Evolutionary conservation across 2,329 filamentous ascomycete genomes (phyloP).

Genomic region (Pyrenophora tritici-repentis): DNA sequence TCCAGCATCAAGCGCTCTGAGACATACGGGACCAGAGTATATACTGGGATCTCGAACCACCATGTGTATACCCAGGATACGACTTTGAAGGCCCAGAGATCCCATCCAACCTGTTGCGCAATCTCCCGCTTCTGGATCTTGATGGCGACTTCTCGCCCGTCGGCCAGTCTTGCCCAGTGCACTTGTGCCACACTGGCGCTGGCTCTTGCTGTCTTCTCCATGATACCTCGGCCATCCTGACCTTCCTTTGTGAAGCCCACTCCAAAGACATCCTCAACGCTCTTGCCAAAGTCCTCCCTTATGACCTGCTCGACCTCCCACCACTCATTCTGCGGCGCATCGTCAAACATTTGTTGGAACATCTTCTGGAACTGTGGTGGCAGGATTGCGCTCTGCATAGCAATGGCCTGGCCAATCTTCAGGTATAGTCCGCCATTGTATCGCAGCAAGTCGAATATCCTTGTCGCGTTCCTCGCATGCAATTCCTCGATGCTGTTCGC

Average conservation of each 20-base stretch:
- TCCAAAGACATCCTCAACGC: constrained; percentile 88
- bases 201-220: constrained; percentile 73
- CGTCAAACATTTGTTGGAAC: constrained; percentile 97
- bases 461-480: constrained; percentile 81
- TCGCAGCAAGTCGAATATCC: constrained; percentile 79
- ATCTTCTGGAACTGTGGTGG: constrained; percentile 95
- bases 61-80: constrained; percentile 81
- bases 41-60: constrained; percentile 92
- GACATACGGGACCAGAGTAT: constrained; percentile 89
- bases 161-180: constrained; percentile 84
- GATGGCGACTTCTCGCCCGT: constrained; percentile 89
- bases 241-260: constrained; percentile 72
- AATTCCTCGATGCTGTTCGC: constrained; percentile 76
- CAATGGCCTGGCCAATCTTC: constrained; percentile 97
- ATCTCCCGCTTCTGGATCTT: constrained; percentile 98
- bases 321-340: constrained; percentile 93
- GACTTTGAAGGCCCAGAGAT: constrained; percentile 93
- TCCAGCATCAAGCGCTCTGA: constrained; percentile 89
- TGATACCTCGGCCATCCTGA: constrained; percentile 63
- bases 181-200: constrained; percentile 96
- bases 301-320: constrained; percentile 83
- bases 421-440: constrained; percentile 91
- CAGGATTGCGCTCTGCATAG: constrained; percentile 94
- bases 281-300: constrained; percentile 80
- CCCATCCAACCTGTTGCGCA: constrained; percentile 86